These are phyloP conservation scores for Phycomyces blakesleeanus DNA, from an alignment of 192 early-diverging fungal genomes.

Conservation along the genomic window DNA sequence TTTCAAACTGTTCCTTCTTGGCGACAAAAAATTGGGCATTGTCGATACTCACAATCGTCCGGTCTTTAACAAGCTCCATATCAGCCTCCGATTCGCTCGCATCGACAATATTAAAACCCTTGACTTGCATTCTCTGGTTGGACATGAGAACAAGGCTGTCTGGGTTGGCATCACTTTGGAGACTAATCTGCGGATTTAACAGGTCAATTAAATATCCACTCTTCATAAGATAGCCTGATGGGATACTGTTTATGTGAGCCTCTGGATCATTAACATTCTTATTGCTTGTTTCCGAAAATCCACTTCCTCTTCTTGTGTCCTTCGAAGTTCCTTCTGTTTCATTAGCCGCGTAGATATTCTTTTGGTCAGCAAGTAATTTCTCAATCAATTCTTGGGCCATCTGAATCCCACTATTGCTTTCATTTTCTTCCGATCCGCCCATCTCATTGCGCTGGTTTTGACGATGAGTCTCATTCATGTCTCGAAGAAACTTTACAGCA, in stretches of 20 bases:
- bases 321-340: constrained; percentile 29
- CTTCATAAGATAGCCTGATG: constrained; percentile 48
- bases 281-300: constrained; percentile 9
- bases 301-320: not conserved
- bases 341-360: constrained; percentile 40
- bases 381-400: constrained; percentile 44
- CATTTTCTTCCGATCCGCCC: constrained; percentile 9
- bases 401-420: constrained; percentile 23
- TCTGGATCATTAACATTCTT: constrained; percentile 40
- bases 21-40: constrained; percentile 64
- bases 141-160: constrained; percentile 52
- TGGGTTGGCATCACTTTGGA: constrained; percentile 52
- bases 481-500: constrained; percentile 74
- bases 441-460: constrained; percentile 6
- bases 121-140: constrained; percentile 57
- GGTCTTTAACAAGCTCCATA: constrained; percentile 52
- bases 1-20: constrained; percentile 42
- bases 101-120: constrained; percentile 55
- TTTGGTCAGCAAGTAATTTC: constrained; percentile 43
- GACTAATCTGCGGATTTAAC: constrained; percentile 71
- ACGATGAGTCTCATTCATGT: constrained; percentile 42
- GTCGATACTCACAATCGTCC: constrained; percentile 59
- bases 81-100: constrained; percentile 36
- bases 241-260: constrained; percentile 47
- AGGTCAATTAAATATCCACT: constrained; percentile 58